phyloP scores from a whole-genome alignment of 2,329 filamentous ascomycete genomes.

The Fusarium robinianum region DNA sequence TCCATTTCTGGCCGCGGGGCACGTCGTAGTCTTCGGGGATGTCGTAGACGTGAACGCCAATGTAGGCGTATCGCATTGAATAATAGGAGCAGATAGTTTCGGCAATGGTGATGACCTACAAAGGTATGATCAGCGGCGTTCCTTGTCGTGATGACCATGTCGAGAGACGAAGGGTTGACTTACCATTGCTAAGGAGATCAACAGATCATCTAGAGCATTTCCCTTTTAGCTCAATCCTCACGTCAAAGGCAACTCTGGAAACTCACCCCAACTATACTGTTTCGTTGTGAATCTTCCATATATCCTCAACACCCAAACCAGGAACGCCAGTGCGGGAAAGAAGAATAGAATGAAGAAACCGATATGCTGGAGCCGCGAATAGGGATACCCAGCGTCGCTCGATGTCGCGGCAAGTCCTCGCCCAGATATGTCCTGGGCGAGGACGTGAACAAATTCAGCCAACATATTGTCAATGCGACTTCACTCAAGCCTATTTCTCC shows the following conservation, averaged over 20 bases:
- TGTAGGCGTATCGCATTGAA: conserved; percentile 31
- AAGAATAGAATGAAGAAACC: conserved; percentile 27
- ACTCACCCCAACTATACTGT: conserved; percentile 23
- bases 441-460: conserved; percentile 9
- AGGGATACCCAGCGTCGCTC: conserved; percentile 14
- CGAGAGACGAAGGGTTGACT: background rate
- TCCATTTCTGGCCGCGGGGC: conserved; percentile 39
- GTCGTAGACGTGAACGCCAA: conserved; percentile 36
- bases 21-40: conserved; percentile 34
- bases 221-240: background rate
- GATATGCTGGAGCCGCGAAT: conserved; percentile 21
- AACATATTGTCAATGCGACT: conserved; percentile 10
- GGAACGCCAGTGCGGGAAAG: conserved; percentile 19
- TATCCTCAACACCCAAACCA: conserved; percentile 15
- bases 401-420: conserved; percentile 1
- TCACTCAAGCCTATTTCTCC: too few species aligned
- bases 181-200: conserved; percentile 24
- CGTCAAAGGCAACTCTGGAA: background rate
- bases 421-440: conserved; percentile 12
- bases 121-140: too few species aligned
- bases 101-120: conserved; percentile 14
- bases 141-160: background rate
- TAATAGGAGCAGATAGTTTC: conserved; percentile 26
- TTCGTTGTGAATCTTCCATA: conserved; percentile 22
- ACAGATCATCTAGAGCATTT: conserved; percentile 18